A percentile compares a stretch with the other conserved stretches of the same genome.
These are phyloP conservation scores for Dactylonectria macrodidyma DNA, from an alignment of 2,329 filamentous ascomycete genomes.

Conservation along the genomic window DNA sequence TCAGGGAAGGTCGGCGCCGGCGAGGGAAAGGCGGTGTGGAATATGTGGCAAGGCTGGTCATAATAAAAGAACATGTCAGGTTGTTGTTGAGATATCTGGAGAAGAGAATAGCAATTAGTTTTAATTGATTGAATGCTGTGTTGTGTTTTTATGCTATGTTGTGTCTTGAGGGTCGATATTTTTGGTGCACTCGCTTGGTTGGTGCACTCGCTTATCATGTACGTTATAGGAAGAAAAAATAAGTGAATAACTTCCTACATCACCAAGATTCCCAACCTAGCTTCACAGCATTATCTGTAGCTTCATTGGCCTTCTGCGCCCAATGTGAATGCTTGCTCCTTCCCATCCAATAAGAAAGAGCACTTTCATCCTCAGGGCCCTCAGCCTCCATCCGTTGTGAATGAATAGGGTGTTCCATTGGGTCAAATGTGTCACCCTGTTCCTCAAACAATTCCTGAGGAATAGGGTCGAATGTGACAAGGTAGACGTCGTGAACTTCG, in stretches of 20 bases:
- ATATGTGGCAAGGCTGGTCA: too few relatives aligned
- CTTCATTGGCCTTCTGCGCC: conserved; percentile 10
- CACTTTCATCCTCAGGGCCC: neutral
- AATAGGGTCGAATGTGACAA: conserved; percentile 26
- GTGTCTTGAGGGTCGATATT: too few relatives aligned
- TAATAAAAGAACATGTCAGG: too few relatives aligned
- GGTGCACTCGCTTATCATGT: too few relatives aligned
- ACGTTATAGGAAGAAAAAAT: neutral
- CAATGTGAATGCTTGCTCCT: conserved; percentile 11
- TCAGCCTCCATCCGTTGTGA: conserved; percentile 9
- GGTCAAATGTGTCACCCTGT: conserved; percentile 5
- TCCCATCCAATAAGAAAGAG: conserved; percentile 11
- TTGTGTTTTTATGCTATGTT: too few relatives aligned
- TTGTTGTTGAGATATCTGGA: too few relatives aligned
- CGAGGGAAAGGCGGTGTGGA: too few relatives aligned
- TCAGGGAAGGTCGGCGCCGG: too few relatives aligned
- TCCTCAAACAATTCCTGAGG: conserved; percentile 13
- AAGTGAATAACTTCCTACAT: neutral
- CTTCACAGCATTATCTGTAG: conserved; percentile 9
- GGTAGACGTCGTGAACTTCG: neutral
- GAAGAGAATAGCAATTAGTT: too few relatives aligned
- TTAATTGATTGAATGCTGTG: too few relatives aligned
- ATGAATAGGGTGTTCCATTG: conserved; percentile 18
- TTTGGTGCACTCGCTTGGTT: too few relatives aligned
- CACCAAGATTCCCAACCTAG: neutral